Base-by-base conservation (phyloP, 495 filamentous ascomycete species). In the Penicillium daleae region DNA sequence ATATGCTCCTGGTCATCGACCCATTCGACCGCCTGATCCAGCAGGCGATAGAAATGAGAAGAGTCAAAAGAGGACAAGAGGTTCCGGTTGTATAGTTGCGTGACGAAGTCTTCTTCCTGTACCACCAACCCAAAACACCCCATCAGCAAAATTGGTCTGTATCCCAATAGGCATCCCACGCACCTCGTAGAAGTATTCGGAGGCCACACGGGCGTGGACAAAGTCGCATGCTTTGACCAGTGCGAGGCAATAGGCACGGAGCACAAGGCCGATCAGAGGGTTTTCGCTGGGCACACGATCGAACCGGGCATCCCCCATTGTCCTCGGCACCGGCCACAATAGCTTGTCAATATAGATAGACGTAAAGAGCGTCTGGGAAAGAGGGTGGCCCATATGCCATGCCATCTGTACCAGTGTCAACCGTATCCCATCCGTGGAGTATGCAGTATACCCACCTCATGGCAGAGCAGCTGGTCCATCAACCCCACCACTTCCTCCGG, bases 81-180 rank as follows among this genome's bases (percentile, higher is more conserved):
- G 44, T 82, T 83, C 29, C 93, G 85, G 63, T 92, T 89, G 72
- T 94, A 98, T 0, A 93, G 86, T 71, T 96, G 92, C 4, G 90
- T 91, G 24, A 93, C 90, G 66, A 98, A 97, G 68, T 99, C 95
- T 76, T 99, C 95, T 77, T 99, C 95, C 90, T 96, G 66, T 44
- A 50, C 22, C 58, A 39, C 32, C 50, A 55, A 59, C 19, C 6
- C 29, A 52, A 51, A 17, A 29, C 49, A 27, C 51, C 24, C 40
- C 24, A 8, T 61, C 19, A 57, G 48, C 29, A 53, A 50, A 19
- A 15, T 48, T 50, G 42, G 42, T 42, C 40, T 24, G 19, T 10
- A 21, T 32, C 8, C 32, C 33, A 27, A 39, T 50, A 12, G 24
- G 1, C 3, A 6, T 52, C 17, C n/a, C 24, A 74, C 71, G 66